phyloP scores from a whole-genome alignment of 805 yeast species.

The Priceomyces medius region DNA sequence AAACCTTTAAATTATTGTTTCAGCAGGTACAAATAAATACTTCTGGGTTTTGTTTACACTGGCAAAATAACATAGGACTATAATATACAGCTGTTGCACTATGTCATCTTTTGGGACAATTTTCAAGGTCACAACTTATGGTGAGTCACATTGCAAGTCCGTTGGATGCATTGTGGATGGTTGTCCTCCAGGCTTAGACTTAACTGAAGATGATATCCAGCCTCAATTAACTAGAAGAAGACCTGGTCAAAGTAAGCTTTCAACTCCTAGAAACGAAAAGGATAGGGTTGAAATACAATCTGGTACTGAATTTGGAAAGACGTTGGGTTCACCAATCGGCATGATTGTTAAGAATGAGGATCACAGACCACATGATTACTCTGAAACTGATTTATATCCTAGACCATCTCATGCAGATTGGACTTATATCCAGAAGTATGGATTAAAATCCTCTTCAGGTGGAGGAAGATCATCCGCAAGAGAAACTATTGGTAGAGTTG shows the following conservation, averaged over 20 bases:
- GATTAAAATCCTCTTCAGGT: constrained; percentile 90
- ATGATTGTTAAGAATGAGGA: constrained; percentile 93
- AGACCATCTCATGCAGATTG: constrained; percentile 98
- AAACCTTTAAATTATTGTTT: not conserved
- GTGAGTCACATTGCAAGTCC: constrained; percentile 95
- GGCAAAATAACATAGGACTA: too few relatives aligned
- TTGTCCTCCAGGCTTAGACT: constrained; percentile 89
- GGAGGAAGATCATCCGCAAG: constrained; percentile 98
- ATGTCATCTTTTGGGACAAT: constrained; percentile 45
- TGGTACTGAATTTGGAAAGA: constrained; percentile 87
- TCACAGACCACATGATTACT: constrained; percentile 94
- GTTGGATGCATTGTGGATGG: constrained; percentile 99
- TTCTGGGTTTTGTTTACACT: too few relatives aligned
- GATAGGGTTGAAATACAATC: constrained; percentile 91
- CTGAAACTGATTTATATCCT: constrained; percentile 92
- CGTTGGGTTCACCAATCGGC: constrained; percentile 94
- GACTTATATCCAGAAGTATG: constrained; percentile 89
- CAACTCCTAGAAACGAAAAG: constrained; percentile 96
- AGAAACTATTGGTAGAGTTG: constrained; percentile 98
- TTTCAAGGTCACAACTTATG: constrained; percentile 85
- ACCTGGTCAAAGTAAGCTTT: constrained; percentile 91
- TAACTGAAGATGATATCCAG: constrained; percentile 85
- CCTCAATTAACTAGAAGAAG: constrained; percentile 96
- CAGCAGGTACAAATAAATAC: not conserved
- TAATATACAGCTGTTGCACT: too few relatives aligned